These are phyloP conservation scores for Chenopodium formosanum DNA, from an alignment of 148 eudicot genomes.

Conservation along the genomic window DNA sequence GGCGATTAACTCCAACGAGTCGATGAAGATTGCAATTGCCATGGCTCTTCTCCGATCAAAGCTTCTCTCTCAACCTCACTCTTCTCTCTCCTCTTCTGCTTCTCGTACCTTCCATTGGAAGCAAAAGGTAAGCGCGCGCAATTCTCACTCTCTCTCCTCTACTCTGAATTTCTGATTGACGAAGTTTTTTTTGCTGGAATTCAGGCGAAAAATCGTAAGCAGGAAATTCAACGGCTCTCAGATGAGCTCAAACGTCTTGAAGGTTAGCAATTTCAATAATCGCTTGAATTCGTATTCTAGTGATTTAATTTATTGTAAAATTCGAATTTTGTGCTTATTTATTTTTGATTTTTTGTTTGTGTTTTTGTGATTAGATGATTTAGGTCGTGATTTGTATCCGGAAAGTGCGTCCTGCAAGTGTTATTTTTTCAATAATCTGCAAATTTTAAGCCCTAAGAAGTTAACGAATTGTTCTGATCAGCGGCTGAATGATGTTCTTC, in stretches of 20 bases:
- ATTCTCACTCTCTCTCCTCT: background rate
- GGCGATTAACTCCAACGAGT: slow-evolving; percentile 12
- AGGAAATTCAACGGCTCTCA: slow-evolving; percentile 59
- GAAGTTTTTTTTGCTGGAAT: slow-evolving; percentile 1
- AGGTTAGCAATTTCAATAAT: slow-evolving; percentile 33
- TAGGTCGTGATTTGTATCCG: slow-evolving; percentile 52
- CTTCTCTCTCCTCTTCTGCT: slow-evolving; percentile 26
- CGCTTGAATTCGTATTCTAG: background rate
- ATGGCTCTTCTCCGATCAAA: slow-evolving; percentile 68
- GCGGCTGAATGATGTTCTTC: slow-evolving; percentile 63
- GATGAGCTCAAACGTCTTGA: slow-evolving; percentile 67
- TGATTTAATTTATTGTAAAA: background rate
- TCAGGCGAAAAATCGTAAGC: slow-evolving; percentile 83
- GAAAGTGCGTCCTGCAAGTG: slow-evolving; percentile 70
- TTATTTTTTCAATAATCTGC: slow-evolving; percentile 69
- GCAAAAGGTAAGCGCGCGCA: slow-evolving; percentile 44
- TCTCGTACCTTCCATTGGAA: slow-evolving; percentile 64
- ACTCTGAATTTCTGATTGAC: background rate
- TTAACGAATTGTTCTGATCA: slow-evolving; percentile 34
- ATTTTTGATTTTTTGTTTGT: background rate
- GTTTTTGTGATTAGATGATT: slow-evolving; percentile 38
- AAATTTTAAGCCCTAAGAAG: slow-evolving; percentile 41
- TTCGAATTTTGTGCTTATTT: background rate
- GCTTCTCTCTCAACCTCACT: slow-evolving; percentile 25
- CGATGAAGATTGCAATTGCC: slow-evolving; percentile 56